A percentile compares a stretch with the other conserved stretches of the same genome.
Conservation (phyloP, 148 eudicot genomes). For the Heliamphora exappendiculata region DNA sequence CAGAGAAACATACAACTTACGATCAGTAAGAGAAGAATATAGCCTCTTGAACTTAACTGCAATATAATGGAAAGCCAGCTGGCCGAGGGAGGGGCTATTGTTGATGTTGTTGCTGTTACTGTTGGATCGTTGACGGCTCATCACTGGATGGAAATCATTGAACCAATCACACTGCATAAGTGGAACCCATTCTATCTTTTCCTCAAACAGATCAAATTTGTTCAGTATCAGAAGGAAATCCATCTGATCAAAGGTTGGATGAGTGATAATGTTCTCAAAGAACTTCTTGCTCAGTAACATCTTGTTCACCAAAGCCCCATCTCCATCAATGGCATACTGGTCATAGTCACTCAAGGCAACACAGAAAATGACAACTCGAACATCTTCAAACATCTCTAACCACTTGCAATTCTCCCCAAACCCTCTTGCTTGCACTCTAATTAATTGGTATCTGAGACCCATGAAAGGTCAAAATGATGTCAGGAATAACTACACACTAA, state of each 20-base stretch:
- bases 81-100: slow-evolving; percentile 65
- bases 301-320: slow-evolving; percentile 56
- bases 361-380: slow-evolving; percentile 73
- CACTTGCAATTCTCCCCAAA: slow-evolving; percentile 85
- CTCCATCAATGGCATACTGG: slow-evolving; percentile 41
- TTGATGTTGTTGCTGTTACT: slow-evolving; percentile 46
- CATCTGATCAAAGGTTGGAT: slow-evolving; percentile 76
- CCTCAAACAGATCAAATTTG: slow-evolving; percentile 77
- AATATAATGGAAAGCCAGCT: slow-evolving; percentile 72
- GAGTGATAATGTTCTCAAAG: slow-evolving; percentile 72
- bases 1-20: slow-evolving; percentile 64
- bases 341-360: slow-evolving; percentile 74
- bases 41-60: slow-evolving; percentile 94
- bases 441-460: slow-evolving; percentile 69
- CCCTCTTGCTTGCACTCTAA: slow-evolving; percentile 83
- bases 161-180: slow-evolving; percentile 83
- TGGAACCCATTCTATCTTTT: slow-evolving; percentile 71
- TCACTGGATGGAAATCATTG: slow-evolving; percentile 74
- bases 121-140: slow-evolving; percentile 47
- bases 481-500: not conserved
- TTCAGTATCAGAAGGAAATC: slow-evolving; percentile 74
- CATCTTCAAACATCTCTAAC: slow-evolving; percentile 95
- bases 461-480: slow-evolving; percentile 5
- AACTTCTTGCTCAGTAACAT: slow-evolving; percentile 72
- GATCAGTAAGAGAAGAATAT: slow-evolving; percentile 57